Evolutionary conservation across 192 early-diverging fungal genomes (phyloP).

Genomic region (Rhizophagus prolifer): DNA sequence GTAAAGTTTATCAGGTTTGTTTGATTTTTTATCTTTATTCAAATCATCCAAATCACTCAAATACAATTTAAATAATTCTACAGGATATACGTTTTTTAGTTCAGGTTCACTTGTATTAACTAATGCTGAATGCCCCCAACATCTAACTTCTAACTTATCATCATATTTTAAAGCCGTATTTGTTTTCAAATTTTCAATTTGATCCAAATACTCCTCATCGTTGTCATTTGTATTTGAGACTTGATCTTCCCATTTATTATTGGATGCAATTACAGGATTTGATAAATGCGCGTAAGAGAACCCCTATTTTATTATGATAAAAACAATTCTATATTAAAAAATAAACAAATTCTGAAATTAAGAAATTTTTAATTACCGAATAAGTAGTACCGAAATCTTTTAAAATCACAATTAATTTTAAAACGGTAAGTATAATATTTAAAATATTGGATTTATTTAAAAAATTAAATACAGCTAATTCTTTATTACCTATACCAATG

Average conservation of each 20-base stretch:
- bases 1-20: slow-evolving; percentile 38
- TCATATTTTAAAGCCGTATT: background rate
- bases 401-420: no score
- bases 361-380: background rate
- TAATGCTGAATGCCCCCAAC: background rate
- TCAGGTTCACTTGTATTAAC: no score
- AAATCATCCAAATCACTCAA: slow-evolving; percentile 37
- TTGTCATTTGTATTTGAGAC: no score
- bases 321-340: no score
- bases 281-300: background rate
- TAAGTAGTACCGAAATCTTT: slow-evolving; percentile 10
- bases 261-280: background rate
- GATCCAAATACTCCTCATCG: no score
- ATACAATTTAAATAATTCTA: slow-evolving; percentile 15
- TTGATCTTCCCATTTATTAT: background rate
- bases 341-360: no score
- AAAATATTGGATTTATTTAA: no score
- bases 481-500: no score
- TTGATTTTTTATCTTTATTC: background rate
- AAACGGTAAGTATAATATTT: no score
- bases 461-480: no score
- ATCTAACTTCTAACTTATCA: background rate
- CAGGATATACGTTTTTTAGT: no score
- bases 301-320: background rate
- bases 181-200: background rate